Evolutionary conservation across 2,329 filamentous ascomycete genomes (phyloP), one percentile per base, ranked within the genome.

Genomic region (Acephala macrosclerotiorum): DNA sequence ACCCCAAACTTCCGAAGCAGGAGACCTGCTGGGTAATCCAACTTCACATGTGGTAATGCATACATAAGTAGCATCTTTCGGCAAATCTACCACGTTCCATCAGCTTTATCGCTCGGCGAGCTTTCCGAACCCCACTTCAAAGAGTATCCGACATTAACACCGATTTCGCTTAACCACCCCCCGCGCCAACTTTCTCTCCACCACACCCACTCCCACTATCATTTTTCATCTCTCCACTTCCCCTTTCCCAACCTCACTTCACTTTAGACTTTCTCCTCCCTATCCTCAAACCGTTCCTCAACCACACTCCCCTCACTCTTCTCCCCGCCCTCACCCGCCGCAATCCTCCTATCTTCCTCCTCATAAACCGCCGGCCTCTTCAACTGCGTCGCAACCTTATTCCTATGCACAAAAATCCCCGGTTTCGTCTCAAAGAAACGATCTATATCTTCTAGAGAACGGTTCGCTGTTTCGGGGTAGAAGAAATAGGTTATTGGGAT

Each of bases 391-490:
- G 68, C 70, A 12, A 71, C 49, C 35, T 64, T 61, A 58, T 71
- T 67, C n/a, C 65, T 61, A 47, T 69, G 65, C 29, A 72, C 58
- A 26, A 71, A 70, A 18, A 72, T 49, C 2, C 68, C 66, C 2
- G 69, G 67, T n/a, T 65, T 66, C 1, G 61, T 86, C 74, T 81
- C 63, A 63, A 85, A 85, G 70, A 85, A 77, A 26, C 79, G 76
- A 69, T 85, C 83, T 38, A 86, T 83, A 66, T 86, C 82, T 68
- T 86, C 84, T 0, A 86, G 77, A 1, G 75, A 77, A 9, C 84
- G 74, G 47, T 82, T 81, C 26, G 76, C 78, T 0, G 85, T 87
- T 71, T 88, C 86, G 0, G 85, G 85, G 58, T 83, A 85, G 70
- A 82, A 79, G 63, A 80, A 78, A 71, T 80, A 83, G 1, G 81